Percentiles rank a stretch among this genome's conserved stretches.
These are phyloP conservation scores for Serendipita sp. DNA, from an alignment of 768 basidiomycete genomes.

Conservation along the genomic window DNA sequence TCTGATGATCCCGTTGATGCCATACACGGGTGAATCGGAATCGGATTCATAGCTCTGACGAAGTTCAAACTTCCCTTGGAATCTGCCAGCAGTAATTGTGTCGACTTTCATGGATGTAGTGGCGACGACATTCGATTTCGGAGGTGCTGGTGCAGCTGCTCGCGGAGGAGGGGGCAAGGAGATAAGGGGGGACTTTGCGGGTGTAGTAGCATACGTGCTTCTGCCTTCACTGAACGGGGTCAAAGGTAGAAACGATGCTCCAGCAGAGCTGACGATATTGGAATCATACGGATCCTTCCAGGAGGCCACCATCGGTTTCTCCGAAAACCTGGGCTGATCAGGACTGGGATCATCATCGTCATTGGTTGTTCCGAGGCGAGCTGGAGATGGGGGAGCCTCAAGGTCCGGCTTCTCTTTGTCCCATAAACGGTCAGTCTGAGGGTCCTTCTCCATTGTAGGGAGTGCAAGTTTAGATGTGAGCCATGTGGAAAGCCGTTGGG, in stretches of 20 bases:
- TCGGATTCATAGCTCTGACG: not conserved
- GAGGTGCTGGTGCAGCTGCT: not conserved
- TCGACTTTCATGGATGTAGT: too few relatives aligned
- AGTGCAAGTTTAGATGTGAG: not conserved
- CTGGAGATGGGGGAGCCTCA: not conserved
- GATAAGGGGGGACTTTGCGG: not conserved
- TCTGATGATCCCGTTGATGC: not conserved
- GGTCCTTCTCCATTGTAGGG: not conserved
- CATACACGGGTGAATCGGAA: conserved; percentile 3
- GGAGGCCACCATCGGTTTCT: not conserved
- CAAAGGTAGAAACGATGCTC: not conserved
- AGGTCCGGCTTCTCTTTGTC: not conserved
- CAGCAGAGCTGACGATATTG: not conserved
- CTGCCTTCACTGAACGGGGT: not conserved
- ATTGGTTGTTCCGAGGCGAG: not conserved
- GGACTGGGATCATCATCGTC: not conserved
- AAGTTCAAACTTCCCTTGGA: not conserved
- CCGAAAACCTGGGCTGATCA: not conserved
- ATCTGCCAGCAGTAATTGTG: not conserved
- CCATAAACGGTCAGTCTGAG: not conserved
- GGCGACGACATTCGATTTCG: not conserved
- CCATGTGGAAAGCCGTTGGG: not conserved
- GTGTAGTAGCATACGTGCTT: not conserved
- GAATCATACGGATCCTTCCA: not conserved
- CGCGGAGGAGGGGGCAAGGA: not conserved